Conservation (phyloP, 441 rosid species). For the Theobroma grandiflorum region DNA sequence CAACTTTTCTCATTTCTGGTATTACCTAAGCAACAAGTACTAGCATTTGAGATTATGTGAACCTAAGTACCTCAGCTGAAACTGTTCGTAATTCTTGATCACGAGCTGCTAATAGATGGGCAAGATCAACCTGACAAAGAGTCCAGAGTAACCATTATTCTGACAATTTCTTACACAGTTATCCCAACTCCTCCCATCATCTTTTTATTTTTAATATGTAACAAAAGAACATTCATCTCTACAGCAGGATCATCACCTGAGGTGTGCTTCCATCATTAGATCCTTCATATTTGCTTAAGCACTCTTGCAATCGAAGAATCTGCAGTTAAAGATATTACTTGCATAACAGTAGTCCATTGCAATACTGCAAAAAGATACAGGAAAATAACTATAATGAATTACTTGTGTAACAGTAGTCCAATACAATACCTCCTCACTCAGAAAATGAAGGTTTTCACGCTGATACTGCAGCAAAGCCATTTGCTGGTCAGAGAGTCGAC, state of each 20-base stretch:
- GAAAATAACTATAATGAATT: conserved; percentile 12
- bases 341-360: conserved; percentile 11
- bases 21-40: conserved; percentile 1
- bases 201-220: not conserved
- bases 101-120: conserved; percentile 94
- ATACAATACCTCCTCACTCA: conserved; percentile 86
- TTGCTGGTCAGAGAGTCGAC: conserved; percentile 98
- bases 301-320: conserved; percentile 93
- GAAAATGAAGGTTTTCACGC: conserved; percentile 94
- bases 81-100: conserved; percentile 93
- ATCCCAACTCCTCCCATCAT: not conserved
- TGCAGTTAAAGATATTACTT: conserved; percentile 39
- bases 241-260: conserved; percentile 62
- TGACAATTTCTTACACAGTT: not conserved
- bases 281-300: conserved; percentile 89
- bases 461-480: conserved; percentile 98
- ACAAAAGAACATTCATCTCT: conserved; percentile 14
- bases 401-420: conserved; percentile 2
- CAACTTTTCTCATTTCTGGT: not conserved
- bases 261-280: conserved; percentile 85
- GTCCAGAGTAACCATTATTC: conserved; percentile 14
- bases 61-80: conserved; percentile 80
- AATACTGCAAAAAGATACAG: conserved; percentile 19
- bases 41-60: conserved; percentile 21
- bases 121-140: conserved; percentile 85